These are phyloP conservation scores for Colletotrichum plurivorum DNA, from an alignment of 2,329 filamentous ascomycete species.

Conservation along the genomic window DNA sequence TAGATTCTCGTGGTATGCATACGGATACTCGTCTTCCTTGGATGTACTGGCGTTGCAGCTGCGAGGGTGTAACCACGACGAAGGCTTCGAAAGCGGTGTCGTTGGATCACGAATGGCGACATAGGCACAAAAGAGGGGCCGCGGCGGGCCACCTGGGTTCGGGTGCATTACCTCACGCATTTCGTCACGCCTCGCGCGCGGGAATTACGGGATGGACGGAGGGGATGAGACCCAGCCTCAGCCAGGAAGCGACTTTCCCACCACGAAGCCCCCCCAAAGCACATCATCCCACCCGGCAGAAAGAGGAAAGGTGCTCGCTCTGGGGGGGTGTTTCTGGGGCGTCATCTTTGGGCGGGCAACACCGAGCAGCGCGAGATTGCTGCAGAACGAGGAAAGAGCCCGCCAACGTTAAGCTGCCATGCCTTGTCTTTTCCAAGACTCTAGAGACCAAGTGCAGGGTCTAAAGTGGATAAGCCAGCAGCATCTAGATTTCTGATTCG, in stretches of 20 bases:
- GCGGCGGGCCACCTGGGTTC: background rate
- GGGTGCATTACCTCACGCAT: background rate
- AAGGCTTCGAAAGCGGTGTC: too few relatives aligned
- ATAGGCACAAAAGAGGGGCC: constrained; percentile 26
- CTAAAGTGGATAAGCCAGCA: constrained; percentile 2
- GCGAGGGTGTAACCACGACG: too few relatives aligned
- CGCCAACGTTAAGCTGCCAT: constrained; percentile 1
- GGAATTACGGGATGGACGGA: constrained; percentile 37
- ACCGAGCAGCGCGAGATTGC: constrained; percentile 1
- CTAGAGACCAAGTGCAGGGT: constrained; percentile 9
- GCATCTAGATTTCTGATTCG: background rate
- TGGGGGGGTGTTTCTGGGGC: background rate
- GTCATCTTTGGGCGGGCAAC: background rate
- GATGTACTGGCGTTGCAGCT: too few relatives aligned
- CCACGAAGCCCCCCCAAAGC: constrained; percentile 10
- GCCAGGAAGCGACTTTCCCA: constrained; percentile 13
- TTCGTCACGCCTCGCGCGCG: constrained; percentile 32
- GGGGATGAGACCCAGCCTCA: background rate
- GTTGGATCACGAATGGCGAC: constrained; percentile 23
- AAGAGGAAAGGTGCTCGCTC: constrained; percentile 19
- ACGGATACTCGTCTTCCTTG: too few relatives aligned
- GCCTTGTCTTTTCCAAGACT: too few relatives aligned
- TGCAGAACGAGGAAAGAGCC: constrained; percentile 24
- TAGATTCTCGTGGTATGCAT: too few relatives aligned
- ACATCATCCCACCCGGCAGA: constrained; percentile 20